phyloP scores from a whole-genome alignment of 495 filamentous ascomycete genomes.

The Penicillium angulare region DNA sequence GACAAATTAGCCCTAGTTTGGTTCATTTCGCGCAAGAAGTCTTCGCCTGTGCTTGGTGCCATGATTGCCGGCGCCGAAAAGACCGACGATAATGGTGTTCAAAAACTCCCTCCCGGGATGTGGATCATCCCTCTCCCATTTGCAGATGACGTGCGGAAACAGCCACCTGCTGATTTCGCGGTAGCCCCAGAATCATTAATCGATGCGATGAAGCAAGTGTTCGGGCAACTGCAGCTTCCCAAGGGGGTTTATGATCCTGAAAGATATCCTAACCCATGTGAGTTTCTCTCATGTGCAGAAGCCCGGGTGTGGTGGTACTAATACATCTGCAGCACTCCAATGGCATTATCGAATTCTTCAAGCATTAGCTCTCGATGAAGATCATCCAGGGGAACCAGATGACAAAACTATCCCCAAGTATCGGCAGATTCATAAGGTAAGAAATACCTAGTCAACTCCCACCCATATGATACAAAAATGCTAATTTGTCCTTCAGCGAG shows the following conservation, averaged over 20 bases:
- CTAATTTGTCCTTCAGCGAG: conserved; percentile 47
- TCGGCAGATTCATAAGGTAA: conserved; percentile 75
- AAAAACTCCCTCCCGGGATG: conserved; percentile 76
- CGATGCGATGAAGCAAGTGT: conserved; percentile 75
- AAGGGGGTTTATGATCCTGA: conserved; percentile 76
- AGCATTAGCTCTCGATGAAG: conserved; percentile 88
- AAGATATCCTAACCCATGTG: conserved; percentile 86
- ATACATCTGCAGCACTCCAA: conserved; percentile 59
- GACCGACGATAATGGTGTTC: conserved; percentile 62
- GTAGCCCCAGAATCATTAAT: conserved; percentile 66
- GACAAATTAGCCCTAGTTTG: conserved; percentile 83
- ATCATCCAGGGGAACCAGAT: conserved; percentile 73
- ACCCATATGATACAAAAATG: background rate
- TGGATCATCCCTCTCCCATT: conserved; percentile 90
- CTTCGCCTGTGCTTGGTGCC: conserved; percentile 72
- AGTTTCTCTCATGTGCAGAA: conserved; percentile 4
- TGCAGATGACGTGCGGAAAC: conserved; percentile 82
- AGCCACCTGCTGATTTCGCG: conserved; percentile 57
- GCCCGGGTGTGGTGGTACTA: background rate
- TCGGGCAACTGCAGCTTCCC: conserved; percentile 88
- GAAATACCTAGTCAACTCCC: background rate
- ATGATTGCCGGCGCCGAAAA: conserved; percentile 72
- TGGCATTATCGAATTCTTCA: conserved; percentile 98
- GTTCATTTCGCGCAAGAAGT: conserved; percentile 82
- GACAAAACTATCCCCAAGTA: conserved; percentile 87